phyloP scores from a whole-genome alignment of 73 alveolate species.

The Tetrahymena borealis region DNA sequence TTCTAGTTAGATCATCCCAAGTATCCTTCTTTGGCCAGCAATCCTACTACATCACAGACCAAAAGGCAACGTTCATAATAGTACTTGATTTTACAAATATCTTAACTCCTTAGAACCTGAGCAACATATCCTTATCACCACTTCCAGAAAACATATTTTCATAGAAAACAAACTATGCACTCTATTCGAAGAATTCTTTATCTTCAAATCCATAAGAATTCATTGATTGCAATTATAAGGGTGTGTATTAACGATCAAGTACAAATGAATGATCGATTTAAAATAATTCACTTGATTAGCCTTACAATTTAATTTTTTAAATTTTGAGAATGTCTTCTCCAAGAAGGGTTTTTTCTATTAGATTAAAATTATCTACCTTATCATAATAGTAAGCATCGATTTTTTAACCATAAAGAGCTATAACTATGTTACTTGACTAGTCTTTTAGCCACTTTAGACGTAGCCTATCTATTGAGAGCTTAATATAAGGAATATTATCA shows the following conservation, averaged over 20 bases:
- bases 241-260: not conserved
- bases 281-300: not conserved
- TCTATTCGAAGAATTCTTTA: not conserved
- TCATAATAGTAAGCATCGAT: conserved; percentile 23
- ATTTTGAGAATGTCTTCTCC: conserved; percentile 5
- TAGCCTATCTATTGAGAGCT: conserved; percentile 5
- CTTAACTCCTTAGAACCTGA: conserved; percentile 11
- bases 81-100: conserved; percentile 23
- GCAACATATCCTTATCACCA: not conserved
- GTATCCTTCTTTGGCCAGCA: conserved; percentile 34
- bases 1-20: conserved; percentile 34
- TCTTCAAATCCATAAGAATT: not conserved
- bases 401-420: conserved; percentile 10
- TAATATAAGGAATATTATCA: not conserved
- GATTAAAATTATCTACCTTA: not conserved
- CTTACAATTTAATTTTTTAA: not conserved
- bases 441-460: conserved; percentile 29
- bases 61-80: conserved; percentile 23
- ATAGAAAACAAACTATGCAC: not conserved
- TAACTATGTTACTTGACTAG: not conserved
- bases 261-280: not conserved
- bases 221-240: not conserved
- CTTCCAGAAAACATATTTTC: not conserved
- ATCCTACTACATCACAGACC: conserved; percentile 20
- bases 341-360: conserved; percentile 6